Conservation (phyloP, 352 stramenopile species). For the Globisporangium echinulatum region DNA sequence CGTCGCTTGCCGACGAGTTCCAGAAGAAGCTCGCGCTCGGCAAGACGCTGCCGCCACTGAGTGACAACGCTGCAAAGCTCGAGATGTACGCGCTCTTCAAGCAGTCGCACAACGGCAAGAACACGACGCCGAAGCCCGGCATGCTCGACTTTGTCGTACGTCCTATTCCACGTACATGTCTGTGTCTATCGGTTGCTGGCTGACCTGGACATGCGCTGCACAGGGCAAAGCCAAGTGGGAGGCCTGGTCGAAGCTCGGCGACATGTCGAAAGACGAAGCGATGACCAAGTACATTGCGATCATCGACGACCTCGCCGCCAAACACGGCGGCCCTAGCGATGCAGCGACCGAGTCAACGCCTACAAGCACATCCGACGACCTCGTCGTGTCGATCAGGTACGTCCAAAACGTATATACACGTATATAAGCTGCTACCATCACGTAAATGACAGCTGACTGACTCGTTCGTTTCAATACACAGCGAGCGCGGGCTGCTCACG, state of each 20-base stretch:
- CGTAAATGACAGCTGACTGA: not conserved
- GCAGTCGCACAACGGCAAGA: slow-evolving; percentile 55
- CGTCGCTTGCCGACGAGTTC: slow-evolving; percentile 39
- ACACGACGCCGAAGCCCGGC: slow-evolving; percentile 53
- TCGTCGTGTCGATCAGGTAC: slow-evolving; percentile 51
- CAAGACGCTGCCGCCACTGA: slow-evolving; percentile 62
- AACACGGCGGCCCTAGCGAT: slow-evolving; percentile 17
- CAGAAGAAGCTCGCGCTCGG: slow-evolving; percentile 53
- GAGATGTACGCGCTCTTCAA: slow-evolving; percentile 86
- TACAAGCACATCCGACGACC: slow-evolving; percentile 30
- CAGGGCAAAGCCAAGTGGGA: slow-evolving; percentile 76
- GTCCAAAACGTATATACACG: slow-evolving; percentile 8
- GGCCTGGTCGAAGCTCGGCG: slow-evolving; percentile 60
- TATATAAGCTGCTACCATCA: not conserved
- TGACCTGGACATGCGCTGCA: not conserved
- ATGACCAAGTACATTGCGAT: slow-evolving; percentile 69
- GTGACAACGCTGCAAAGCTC: slow-evolving; percentile 72
- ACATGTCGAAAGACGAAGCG: slow-evolving; percentile 63
- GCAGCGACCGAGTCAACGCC: slow-evolving; percentile 7
- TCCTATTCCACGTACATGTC: not conserved
- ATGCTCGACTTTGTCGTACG: slow-evolving; percentile 81
- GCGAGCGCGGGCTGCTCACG: slow-evolving; percentile 54
- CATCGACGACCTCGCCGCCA: slow-evolving; percentile 55
- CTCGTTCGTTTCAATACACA: slow-evolving; percentile 4
- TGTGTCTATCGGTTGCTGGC: too few relatives aligned